Evolutionary conservation across 192 early-diverging fungal genomes (phyloP), one percentile per base, ranked within the genome.

Genomic region (Gryganskiella cystojenkinii): DNA sequence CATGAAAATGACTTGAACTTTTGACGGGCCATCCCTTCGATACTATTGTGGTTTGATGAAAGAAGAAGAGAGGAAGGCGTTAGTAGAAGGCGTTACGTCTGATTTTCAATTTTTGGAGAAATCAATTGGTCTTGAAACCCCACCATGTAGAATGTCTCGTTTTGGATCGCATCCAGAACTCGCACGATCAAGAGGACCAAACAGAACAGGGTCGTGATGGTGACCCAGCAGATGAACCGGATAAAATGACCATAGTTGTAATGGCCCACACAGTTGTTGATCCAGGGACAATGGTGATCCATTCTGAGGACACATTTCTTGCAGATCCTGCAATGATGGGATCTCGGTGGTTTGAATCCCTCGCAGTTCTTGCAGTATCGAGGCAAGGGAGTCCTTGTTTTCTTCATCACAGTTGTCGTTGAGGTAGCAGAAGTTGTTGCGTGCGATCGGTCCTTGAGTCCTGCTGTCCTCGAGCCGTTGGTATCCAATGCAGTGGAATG

Each of bases 261-360:
- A 82, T 92, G 82, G 51, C 93, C 92, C 56, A 98, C 83, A 75
- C 95, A 96, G 80, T 95, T 90, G 81, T 90, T 86, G 67, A 96
- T 89, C 95, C 95, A 99, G 8, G 95, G 96, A 51, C 93, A 95
- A 69, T 95, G 93, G 66, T 95, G 93, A 62, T 95, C 93, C 92
- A 95, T 93, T 64, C 91, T 93, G 55, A 95, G 87, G 34, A 94
- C 87, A 83, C 93, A 95, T 34, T 84, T 85, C 51, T 89, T 84
- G 74, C 93, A 95, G 34, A 84, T 82, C 9, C 86, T 70, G 66
- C 93, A 95, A 67, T 95, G 93, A 79, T 94, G 92, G n/a, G 91
- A 76, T 53, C 93, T 82, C 6, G 92, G 90, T 22, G 93, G 93
- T 78, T 94, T 95, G 67, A 86, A 86, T 45, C 51, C 46, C 10